These are phyloP conservation scores for Kodamaea arcana DNA, from an alignment of 1,139 yeast genomes.

Conservation along the genomic window DNA sequence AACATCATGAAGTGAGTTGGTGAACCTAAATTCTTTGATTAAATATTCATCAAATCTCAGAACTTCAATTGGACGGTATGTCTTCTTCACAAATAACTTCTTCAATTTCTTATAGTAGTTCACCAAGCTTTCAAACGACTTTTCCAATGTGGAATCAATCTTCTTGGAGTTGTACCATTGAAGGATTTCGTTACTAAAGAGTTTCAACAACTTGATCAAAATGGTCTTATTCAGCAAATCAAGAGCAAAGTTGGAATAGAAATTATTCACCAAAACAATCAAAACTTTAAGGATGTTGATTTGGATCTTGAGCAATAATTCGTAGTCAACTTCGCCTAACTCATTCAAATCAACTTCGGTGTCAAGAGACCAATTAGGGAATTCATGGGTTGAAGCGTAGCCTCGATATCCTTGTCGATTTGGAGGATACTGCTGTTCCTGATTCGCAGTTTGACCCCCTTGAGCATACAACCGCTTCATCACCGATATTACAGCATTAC, in stretches of 20 bases:
- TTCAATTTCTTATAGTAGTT: conserved; percentile 64
- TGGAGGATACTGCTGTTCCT: conserved; percentile 1
- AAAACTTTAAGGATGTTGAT: conserved; percentile 78
- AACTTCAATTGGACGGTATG: conserved; percentile 64
- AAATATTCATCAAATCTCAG: conserved; percentile 39
- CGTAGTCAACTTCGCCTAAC: conserved; percentile 49
- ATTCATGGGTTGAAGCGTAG: conserved; percentile 15
- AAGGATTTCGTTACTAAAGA: conserved; percentile 64
- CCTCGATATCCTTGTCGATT: no score
- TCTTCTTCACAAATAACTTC: conserved; percentile 69
- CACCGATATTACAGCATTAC: conserved; percentile 46
- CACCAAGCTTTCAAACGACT: conserved; percentile 48
- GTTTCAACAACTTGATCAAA: conserved; percentile 63
- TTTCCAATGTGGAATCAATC: conserved; percentile 37
- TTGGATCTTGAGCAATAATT: conserved; percentile 65
- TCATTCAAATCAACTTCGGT: conserved; percentile 31
- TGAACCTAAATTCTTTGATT: conserved; percentile 37
- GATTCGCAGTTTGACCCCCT: conserved; percentile 4
- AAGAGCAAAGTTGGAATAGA: conserved; percentile 72
- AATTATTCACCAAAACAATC: conserved; percentile 65
- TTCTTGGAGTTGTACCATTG: conserved; percentile 64
- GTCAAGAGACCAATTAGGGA: conserved; percentile 55
- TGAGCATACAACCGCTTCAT: conserved; percentile 27
- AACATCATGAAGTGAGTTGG: conserved; percentile 41
- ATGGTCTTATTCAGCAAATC: conserved; percentile 58